A percentile compares a stretch with the other conserved stretches of the same genome.
These are phyloP conservation scores for Aeschynomene evenia DNA, from an alignment of 306 rosid species.

Conservation along the genomic window DNA sequence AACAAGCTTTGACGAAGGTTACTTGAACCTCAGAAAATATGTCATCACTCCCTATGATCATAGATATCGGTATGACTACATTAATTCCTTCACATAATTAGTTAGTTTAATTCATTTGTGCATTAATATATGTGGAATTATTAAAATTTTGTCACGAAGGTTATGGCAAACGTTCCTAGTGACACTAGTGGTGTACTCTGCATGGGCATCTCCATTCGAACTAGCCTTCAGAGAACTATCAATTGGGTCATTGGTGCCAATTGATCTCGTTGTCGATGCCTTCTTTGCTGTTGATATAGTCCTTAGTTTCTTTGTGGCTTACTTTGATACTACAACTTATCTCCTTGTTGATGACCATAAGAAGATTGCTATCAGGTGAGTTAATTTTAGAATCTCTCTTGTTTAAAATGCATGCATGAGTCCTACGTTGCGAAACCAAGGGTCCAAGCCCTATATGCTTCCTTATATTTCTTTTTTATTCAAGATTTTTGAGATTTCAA, in stretches of 20 bases:
- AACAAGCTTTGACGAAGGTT: conserved; percentile 45
- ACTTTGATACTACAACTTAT: conserved; percentile 76
- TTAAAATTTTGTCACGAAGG: conserved; percentile 48
- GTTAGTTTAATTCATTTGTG: not conserved
- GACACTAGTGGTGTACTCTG: conserved; percentile 71
- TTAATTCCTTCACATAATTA: not conserved
- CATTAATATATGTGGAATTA: not conserved
- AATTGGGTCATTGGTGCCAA: conserved; percentile 42
- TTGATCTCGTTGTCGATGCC: conserved; percentile 67
- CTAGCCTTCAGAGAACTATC: conserved; percentile 65
- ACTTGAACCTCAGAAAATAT: conserved; percentile 50
- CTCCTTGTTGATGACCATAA: conserved; percentile 71
- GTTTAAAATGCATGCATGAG: not conserved
- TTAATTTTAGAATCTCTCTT: not conserved
- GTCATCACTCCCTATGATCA: conserved; percentile 65
- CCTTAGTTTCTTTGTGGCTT: conserved; percentile 80
- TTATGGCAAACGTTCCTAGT: conserved; percentile 78
- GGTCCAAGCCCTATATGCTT: not conserved
- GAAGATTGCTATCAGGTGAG: conserved; percentile 73
- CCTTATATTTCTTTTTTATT: not conserved
- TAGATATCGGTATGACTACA: conserved; percentile 58
- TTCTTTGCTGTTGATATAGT: conserved; percentile 74
- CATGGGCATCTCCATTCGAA: conserved; percentile 91
- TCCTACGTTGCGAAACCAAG: not conserved
- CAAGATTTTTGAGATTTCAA: conserved; percentile 2